Conservation (phyloP, 257 asterid genomes). For the Mentha longifolia region DNA sequence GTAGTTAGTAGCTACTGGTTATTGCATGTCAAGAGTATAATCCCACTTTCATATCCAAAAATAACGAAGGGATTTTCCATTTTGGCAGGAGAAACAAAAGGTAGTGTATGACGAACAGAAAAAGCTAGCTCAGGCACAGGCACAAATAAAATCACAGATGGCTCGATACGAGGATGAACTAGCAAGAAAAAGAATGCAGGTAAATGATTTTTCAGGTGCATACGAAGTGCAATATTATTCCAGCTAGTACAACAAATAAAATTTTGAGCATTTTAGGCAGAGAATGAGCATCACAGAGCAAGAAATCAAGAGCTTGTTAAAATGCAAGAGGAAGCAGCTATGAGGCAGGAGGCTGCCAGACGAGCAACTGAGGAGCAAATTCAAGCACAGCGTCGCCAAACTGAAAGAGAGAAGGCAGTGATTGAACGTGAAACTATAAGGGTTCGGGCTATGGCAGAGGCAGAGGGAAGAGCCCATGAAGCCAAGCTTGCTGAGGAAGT, state of each 20-base stretch:
- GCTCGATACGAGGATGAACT: slow-evolving; percentile 90
- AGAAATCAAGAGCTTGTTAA: slow-evolving; percentile 95
- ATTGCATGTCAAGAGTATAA: slow-evolving; percentile 9
- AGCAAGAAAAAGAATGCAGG: slow-evolving; percentile 99
- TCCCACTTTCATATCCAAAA: slow-evolving; percentile 42
- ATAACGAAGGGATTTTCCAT: slow-evolving; percentile 30
- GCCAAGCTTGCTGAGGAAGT: slow-evolving; percentile 96
- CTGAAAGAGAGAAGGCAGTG: slow-evolving; percentile 87
- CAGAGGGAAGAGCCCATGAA: slow-evolving; percentile 98
- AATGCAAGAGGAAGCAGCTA: slow-evolving; percentile 96
- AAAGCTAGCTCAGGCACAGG: slow-evolving; percentile 88
- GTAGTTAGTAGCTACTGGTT: neutral
- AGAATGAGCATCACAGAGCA: slow-evolving; percentile 88
- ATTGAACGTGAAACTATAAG: slow-evolving; percentile 90
- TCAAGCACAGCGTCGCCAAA: slow-evolving; percentile 93
- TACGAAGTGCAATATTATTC: slow-evolving; percentile 3
- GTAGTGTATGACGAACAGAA: slow-evolving; percentile 90
- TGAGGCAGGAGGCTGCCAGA: slow-evolving; percentile 93
- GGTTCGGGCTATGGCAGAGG: slow-evolving; percentile 82
- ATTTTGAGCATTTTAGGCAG: slow-evolving; percentile 61
- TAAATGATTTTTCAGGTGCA: slow-evolving; percentile 36
- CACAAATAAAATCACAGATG: slow-evolving; percentile 92
- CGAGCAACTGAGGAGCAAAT: slow-evolving; percentile 98
- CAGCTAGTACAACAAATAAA: slow-evolving; percentile 6
- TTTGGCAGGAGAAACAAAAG: slow-evolving; percentile 86